These are phyloP conservation scores for Tremellales sp. DNA, from an alignment of 1,284 basidiomycete species.

Conservation along the genomic window DNA sequence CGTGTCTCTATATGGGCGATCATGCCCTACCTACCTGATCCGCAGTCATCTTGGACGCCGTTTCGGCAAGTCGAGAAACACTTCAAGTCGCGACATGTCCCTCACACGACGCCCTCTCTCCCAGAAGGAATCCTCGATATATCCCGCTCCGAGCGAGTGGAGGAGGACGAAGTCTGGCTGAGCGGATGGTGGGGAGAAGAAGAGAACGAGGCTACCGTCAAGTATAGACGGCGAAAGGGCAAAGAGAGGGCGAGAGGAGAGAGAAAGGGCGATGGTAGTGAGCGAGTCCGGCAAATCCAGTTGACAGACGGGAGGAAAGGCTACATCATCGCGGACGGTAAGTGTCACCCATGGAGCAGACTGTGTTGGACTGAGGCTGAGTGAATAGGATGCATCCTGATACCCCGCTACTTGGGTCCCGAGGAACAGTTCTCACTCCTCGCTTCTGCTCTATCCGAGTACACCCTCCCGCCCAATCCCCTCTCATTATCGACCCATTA, in stretches of 20 bases:
- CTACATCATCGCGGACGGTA: slow-evolving; percentile 42
- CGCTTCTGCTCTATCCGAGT: slow-evolving; percentile 64
- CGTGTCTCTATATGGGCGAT: no score
- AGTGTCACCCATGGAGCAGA: slow-evolving; percentile 4
- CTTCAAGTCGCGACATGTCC: slow-evolving; percentile 42
- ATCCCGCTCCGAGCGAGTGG: slow-evolving; percentile 25
- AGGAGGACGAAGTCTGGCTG: slow-evolving; percentile 38
- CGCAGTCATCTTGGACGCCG: slow-evolving; percentile 20
- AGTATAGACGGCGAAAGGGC: slow-evolving; percentile 13
- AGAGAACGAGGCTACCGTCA: slow-evolving; percentile 8
- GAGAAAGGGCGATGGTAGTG: slow-evolving; percentile 17
- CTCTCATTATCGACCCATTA: slow-evolving; percentile 86
- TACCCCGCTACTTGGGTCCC: slow-evolving; percentile 65
- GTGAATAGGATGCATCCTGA: slow-evolving; percentile 67
- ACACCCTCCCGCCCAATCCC: slow-evolving; percentile 72
- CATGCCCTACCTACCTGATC: slow-evolving; percentile 11
- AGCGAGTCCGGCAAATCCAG: slow-evolving; percentile 11
- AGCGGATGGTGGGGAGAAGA: slow-evolving; percentile 43
- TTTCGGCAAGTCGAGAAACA: slow-evolving; percentile 46
- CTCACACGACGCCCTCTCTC: slow-evolving; percentile 26
- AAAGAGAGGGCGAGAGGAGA: slow-evolving; percentile 31
- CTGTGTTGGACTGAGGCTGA: no score
- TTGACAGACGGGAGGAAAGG: slow-evolving; percentile 24
- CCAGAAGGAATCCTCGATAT: slow-evolving; percentile 36
- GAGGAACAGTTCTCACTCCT: slow-evolving; percentile 63